phyloP scores from a whole-genome alignment of 768 basidiomycete species.

The Pleurotus cornucopiae region DNA sequence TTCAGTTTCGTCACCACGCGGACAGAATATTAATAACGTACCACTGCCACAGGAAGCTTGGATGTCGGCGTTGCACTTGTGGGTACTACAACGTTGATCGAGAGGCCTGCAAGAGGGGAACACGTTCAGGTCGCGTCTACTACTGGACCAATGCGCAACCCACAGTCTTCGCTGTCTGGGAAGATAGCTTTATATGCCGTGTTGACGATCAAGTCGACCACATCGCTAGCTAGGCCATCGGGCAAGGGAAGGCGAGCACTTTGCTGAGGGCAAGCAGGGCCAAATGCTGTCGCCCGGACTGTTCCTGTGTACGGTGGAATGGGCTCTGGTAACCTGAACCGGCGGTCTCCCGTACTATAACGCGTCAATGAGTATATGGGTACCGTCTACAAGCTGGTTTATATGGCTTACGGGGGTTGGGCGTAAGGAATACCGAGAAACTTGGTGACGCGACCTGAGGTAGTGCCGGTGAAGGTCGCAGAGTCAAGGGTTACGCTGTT shows the following conservation, averaged over 20 bases:
- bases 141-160: conserved; percentile 11
- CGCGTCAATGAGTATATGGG: background rate
- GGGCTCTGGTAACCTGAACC: conserved; percentile 39
- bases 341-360: conserved; percentile 30
- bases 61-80: conserved; percentile 23
- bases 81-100: conserved; percentile 39
- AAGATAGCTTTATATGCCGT: conserved; percentile 19
- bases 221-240: conserved; percentile 22
- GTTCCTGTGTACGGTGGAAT: conserved; percentile 31
- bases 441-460: conserved; percentile 26
- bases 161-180: conserved; percentile 40
- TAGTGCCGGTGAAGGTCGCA: conserved; percentile 38
- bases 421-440: conserved; percentile 52
- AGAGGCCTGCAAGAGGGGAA: conserved; percentile 25
- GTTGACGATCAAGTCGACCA: conserved; percentile 25
- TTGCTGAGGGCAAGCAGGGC: conserved; percentile 47
- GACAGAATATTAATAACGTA: conserved; percentile 12
- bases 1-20: background rate
- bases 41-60: conserved; percentile 38
- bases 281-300: conserved; percentile 34
- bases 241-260: conserved; percentile 25
- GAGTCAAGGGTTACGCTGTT: conserved; percentile 34
- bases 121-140: background rate
- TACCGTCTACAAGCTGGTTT: background rate
- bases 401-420: conserved; percentile 37